Percentiles rank a stretch among this genome's conserved stretches.
phyloP scores from a whole-genome alignment of 2,329 filamentous ascomycete species.

The Acephala macrosclerotiorum region DNA sequence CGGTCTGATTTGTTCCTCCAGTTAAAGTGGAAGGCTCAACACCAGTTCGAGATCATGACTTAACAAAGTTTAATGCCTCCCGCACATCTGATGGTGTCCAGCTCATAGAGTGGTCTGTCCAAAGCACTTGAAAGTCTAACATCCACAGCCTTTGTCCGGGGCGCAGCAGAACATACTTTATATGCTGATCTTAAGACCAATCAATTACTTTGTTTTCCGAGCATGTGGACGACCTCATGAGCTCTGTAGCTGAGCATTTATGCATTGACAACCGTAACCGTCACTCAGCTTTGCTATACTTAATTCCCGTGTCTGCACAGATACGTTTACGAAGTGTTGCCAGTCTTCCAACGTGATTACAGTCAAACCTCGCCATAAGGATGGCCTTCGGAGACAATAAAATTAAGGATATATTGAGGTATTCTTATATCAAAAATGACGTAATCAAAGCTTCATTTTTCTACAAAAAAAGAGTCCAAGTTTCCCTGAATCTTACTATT shows the following conservation, averaged over 20 bases:
- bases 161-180: background rate
- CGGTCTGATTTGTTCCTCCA: constrained; percentile 1
- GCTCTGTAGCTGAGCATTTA: background rate
- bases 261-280: background rate
- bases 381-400: too few relatives aligned
- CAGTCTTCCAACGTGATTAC: background rate
- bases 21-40: background rate
- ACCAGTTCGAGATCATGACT: background rate
- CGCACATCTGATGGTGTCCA: background rate
- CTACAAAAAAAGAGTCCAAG: too few relatives aligned
- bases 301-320: background rate
- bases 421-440: too few relatives aligned
- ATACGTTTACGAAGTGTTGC: too few relatives aligned
- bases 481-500: too few relatives aligned
- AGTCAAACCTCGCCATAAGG: too few relatives aligned
- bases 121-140: background rate
- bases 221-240: background rate
- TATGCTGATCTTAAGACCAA: background rate
- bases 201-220: background rate
- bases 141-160: background rate
- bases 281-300: background rate
- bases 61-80: background rate
- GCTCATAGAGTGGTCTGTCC: background rate
- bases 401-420: too few relatives aligned
- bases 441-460: too few relatives aligned